phyloP scores from a whole-genome alignment of 495 filamentous ascomycete genomes.

The Hypoxylon intermedium region DNA sequence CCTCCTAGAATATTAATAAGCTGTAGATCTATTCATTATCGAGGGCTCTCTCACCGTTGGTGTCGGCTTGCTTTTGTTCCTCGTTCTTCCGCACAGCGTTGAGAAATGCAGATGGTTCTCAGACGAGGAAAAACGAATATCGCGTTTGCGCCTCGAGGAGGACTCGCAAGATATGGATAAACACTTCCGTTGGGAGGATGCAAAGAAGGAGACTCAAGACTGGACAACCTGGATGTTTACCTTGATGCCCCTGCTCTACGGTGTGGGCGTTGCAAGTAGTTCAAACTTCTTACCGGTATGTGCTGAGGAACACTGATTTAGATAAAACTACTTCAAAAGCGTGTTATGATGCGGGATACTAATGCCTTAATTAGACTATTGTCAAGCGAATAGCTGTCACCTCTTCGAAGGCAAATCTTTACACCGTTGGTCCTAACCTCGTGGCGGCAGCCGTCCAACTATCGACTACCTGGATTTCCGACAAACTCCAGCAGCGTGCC shows the following conservation, averaged over 20 bases:
- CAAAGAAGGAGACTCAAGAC: slow-evolving; percentile 5
- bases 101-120: slow-evolving; percentile 19
- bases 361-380: slow-evolving; percentile 3
- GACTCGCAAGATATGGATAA: slow-evolving; percentile 16
- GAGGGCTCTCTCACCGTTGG: slow-evolving; percentile 37
- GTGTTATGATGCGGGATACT: too few relatives aligned
- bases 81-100: slow-evolving; percentile 15
- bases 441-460: neutral
- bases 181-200: slow-evolving; percentile 15
- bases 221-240: slow-evolving; percentile 13
- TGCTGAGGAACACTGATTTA: neutral
- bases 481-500: slow-evolving; percentile 19
- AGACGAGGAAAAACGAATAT: slow-evolving; percentile 9
- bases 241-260: slow-evolving; percentile 15
- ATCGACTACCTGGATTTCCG: slow-evolving; percentile 13
- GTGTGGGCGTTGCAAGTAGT: slow-evolving; percentile 12
- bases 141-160: slow-evolving; percentile 2
- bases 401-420: slow-evolving; percentile 14
- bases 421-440: slow-evolving; percentile 17
- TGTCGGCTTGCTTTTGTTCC: slow-evolving; percentile 16
- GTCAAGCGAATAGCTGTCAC: slow-evolving; percentile 12
- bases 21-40: slow-evolving; percentile 14
- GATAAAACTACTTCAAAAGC: too few relatives aligned
- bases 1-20: neutral
- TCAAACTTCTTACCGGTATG: slow-evolving; percentile 23